A percentile compares a stretch with the other conserved stretches of the same genome.
Evolutionary conservation across 2,329 filamentous ascomycete genomes (phyloP).

Genomic region (Aplosporella prunicola): DNA sequence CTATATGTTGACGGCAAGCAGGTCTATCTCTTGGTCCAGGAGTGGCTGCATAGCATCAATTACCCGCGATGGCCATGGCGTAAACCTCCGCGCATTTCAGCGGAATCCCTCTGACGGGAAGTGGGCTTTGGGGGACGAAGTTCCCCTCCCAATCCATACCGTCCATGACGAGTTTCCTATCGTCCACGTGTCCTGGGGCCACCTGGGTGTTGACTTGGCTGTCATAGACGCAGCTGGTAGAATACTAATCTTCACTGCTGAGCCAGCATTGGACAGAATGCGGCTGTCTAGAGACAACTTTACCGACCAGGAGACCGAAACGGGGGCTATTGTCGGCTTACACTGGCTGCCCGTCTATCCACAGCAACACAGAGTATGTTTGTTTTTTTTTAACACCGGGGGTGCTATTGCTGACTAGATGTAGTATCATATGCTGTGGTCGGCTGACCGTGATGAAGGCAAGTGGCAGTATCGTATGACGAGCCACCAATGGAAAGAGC

Average conservation of each 20-base stretch:
- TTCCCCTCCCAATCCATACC: constrained; percentile 52
- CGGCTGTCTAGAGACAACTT: constrained; percentile 52
- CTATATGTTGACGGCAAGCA: background rate
- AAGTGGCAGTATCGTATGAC: constrained; percentile 62
- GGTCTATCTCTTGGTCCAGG: constrained; percentile 86
- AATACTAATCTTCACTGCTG: constrained; percentile 63
- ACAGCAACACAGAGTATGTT: constrained; percentile 29
- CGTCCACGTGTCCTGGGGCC: constrained; percentile 76
- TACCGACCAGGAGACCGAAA: constrained; percentile 62
- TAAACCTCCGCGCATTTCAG: constrained; percentile 65
- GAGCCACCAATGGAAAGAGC: constrained; percentile 56
- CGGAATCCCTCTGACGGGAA: constrained; percentile 58
- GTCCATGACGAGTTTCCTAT: constrained; percentile 57
- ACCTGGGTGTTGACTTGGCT: constrained; percentile 68
- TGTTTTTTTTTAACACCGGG: background rate
- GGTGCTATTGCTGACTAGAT: constrained; percentile 9
- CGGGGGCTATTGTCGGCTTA: constrained; percentile 69
- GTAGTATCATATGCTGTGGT: constrained; percentile 29
- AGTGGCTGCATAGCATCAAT: constrained; percentile 79
- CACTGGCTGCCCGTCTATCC: constrained; percentile 60
- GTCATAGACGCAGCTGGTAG: constrained; percentile 72
- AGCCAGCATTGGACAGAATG: constrained; percentile 64
- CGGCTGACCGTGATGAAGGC: constrained; percentile 29
- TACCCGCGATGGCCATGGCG: constrained; percentile 55
- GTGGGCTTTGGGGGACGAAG: constrained; percentile 71